Evolutionary conservation across 805 yeast genomes (phyloP), one percentile per base, ranked within the genome.

Genomic region (Ogataea nakhonphanomensis): DNA sequence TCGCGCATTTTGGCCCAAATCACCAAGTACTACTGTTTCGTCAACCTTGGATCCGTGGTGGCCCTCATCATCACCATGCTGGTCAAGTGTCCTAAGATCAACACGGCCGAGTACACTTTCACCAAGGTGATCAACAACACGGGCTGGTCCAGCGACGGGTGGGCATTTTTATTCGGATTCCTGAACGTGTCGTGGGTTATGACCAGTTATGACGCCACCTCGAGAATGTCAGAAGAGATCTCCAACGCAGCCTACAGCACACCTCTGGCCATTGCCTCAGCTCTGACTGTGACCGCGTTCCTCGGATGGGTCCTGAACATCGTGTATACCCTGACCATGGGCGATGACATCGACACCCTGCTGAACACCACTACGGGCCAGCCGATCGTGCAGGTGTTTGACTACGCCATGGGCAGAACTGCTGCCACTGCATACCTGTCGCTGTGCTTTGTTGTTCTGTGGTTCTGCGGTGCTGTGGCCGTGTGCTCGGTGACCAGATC

Each of bases 181-280:
- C 64, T 73, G 57, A 78, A 78, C 28, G 76, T 73, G 12, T 68
- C 77, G 29, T 75, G 81, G 80, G 77, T 78, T 43, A 74, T 74
- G 67, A 77, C 79, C 21, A 70, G 76, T 23, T 75, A 74, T 51
- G 80, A 75, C 56, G 73, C 78, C 20, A 70, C 75, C 25, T 69
- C 76, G 33, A 74, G 76, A 61, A 72, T 75, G 69, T 65, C 76
- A 4, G 81, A 75, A 54, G 79, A 75, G 53, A 71, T 77, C 43
- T 64, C 67, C 41, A 67, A 72, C 44, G 82, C 85, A 13, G 74
- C 74, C 10, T 64, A 61, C 41, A 65, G 71, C 24, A 76, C 80
- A 7, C 84, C 85, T 13, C 57, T 71, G 43, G 85, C 84, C 8
- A 78, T 79, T 37, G 67, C 77, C 7, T 64, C 75, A 8, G 78